Percentiles rank a stretch among this genome's conserved stretches.
These are phyloP conservation scores for Solanum hybrid DNA, from an alignment of 305 asterid genomes.

Conservation along the genomic window DNA sequence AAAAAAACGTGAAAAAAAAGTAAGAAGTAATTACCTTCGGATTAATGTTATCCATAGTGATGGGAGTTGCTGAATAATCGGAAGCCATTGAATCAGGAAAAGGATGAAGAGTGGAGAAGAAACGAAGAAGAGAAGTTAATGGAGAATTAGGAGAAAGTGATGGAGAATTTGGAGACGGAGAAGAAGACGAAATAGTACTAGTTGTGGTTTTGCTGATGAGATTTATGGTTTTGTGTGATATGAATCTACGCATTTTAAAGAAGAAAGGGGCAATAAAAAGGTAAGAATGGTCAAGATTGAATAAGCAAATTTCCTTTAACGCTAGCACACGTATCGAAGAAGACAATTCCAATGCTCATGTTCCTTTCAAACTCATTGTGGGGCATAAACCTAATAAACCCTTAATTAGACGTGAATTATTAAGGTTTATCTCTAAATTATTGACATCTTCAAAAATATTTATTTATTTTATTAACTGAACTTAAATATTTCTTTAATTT, in stretches of 20 bases:
- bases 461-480: too few species aligned
- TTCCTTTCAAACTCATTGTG: neutral
- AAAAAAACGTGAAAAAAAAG: too few species aligned
- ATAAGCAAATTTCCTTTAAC: neutral
- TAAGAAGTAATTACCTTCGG: too few species aligned
- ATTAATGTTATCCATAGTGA: conserved; percentile 52
- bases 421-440: too few species aligned
- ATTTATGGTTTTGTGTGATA: conserved; percentile 30
- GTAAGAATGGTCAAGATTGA: neutral
- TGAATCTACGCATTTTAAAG: conserved; percentile 51
- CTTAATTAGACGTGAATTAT: too few species aligned
- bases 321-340: neutral
- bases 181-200: neutral
- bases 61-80: conserved; percentile 52
- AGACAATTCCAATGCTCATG: neutral
- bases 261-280: neutral
- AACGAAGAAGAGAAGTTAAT: neutral
- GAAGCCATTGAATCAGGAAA: conserved; percentile 46
- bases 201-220: neutral
- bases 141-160: neutral
- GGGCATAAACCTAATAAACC: neutral
- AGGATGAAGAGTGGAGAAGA: neutral
- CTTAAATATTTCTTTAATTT: too few species aligned
- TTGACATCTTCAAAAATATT: accelerated
- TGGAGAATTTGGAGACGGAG: neutral